phyloP scores from a whole-genome alignment of 352 stramenopile species.

The Pythium graminicola region DNA sequence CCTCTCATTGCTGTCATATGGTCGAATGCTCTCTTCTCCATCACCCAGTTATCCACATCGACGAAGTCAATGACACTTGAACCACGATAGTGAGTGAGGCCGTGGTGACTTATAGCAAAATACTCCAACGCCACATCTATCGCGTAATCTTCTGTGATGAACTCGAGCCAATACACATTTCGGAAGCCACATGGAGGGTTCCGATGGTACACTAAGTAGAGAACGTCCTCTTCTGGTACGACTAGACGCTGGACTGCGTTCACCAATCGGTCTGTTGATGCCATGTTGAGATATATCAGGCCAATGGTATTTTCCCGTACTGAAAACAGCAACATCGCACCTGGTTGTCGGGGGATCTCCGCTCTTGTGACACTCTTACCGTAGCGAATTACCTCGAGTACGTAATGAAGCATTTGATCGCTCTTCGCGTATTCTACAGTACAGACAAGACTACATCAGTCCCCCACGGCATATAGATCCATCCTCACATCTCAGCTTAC shows the following conservation, averaged over 20 bases:
- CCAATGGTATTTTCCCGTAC: no score
- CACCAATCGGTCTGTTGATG: background rate
- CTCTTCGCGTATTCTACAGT: slow-evolving; percentile 48
- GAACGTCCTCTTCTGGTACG: slow-evolving; percentile 41
- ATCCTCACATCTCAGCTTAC: no score
- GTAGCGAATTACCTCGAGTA: slow-evolving; percentile 37
- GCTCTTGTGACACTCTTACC: slow-evolving; percentile 25
- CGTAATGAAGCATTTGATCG: slow-evolving; percentile 40
- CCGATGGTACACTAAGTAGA: slow-evolving; percentile 41
- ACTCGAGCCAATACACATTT: slow-evolving; percentile 60
- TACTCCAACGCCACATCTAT: slow-evolving; percentile 33
- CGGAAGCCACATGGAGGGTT: slow-evolving; percentile 49
- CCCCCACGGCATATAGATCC: no score
- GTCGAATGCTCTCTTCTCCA: slow-evolving; percentile 67
- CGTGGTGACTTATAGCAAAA: slow-evolving; percentile 49
- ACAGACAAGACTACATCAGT: no score
- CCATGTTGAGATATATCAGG: background rate
- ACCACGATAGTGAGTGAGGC: slow-evolving; percentile 47
- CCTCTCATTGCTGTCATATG: slow-evolving; percentile 62
- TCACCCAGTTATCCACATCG: slow-evolving; percentile 45
- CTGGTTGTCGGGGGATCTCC: slow-evolving; percentile 3
- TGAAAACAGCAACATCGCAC: background rate
- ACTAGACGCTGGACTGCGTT: slow-evolving; percentile 21
- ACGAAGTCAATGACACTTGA: slow-evolving; percentile 43
- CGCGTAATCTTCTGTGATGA: slow-evolving; percentile 32